Percentiles rank a stretch among this genome's conserved stretches.
Evolutionary conservation across 2,329 filamentous ascomycete species (phyloP).

Genomic region (Beauveria sp.): DNA sequence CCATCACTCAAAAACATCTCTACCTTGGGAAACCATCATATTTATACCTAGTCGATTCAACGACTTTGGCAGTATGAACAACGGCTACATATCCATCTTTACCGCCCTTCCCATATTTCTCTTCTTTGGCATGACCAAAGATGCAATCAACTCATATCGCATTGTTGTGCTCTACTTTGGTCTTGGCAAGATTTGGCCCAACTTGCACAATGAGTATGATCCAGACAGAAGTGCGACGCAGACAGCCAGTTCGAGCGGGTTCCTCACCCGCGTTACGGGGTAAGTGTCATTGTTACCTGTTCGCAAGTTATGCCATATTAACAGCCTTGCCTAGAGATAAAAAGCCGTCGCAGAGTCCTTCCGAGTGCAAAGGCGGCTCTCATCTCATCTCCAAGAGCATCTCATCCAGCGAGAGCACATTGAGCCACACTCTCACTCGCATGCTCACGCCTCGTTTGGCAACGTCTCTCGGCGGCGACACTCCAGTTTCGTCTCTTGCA

Average conservation of each 20-base stretch:
- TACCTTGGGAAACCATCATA: conserved; percentile 41
- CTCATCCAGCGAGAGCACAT: conserved; percentile 3
- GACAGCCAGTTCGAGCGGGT: background rate
- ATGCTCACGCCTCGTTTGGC: background rate
- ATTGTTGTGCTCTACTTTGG: conserved; percentile 30
- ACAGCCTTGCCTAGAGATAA: background rate
- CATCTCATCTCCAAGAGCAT: background rate
- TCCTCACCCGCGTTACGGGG: background rate
- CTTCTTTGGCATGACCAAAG: conserved; percentile 50
- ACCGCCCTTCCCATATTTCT: conserved; percentile 40
- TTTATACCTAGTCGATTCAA: conserved; percentile 35
- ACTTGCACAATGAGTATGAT: conserved; percentile 31
- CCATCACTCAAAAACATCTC: conserved; percentile 26
- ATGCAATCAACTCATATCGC: conserved; percentile 44
- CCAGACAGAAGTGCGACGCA: conserved; percentile 21
- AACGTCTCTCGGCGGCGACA: background rate
- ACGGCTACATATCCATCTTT: conserved; percentile 41
- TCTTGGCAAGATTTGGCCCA: conserved; percentile 36
- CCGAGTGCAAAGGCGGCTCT: background rate
- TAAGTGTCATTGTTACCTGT: background rate
- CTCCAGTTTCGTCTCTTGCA: background rate
- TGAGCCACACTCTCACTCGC: background rate
- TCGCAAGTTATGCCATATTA: background rate
- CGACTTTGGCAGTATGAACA: conserved; percentile 33
- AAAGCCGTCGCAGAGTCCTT: background rate